phyloP scores from a whole-genome alignment of 441 rosid species.

The Populus hybrid region DNA sequence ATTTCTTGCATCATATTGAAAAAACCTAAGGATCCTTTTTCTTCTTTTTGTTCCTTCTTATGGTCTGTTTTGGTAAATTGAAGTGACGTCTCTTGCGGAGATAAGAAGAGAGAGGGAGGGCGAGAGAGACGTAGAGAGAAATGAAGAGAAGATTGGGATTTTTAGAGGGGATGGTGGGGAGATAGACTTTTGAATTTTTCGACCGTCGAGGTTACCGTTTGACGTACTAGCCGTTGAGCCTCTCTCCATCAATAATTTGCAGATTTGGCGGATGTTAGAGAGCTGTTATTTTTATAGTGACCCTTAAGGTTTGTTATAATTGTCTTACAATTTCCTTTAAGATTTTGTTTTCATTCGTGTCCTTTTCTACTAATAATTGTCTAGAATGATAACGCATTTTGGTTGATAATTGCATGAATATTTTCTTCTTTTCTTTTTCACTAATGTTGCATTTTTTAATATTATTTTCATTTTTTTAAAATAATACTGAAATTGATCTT shows the following conservation, averaged over 20 bases:
- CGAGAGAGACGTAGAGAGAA: neutral
- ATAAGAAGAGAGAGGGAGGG: no score
- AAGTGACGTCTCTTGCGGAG: no score
- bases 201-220: constrained; percentile 63
- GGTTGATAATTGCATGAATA: neutral
- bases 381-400: neutral
- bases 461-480: neutral
- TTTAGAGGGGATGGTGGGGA: constrained; percentile 20
- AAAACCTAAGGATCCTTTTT: no score
- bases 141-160: neutral
- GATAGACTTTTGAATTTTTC: constrained; percentile 27
- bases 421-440: neutral
- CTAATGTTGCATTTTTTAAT: neutral
- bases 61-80: no score
- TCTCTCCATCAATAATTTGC: constrained; percentile 14
- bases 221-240: constrained; percentile 49
- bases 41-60: no score
- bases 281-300: neutral
- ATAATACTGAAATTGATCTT: no score
- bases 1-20: no score
- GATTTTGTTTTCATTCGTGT: neutral
- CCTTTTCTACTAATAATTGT: neutral
- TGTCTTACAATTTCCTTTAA: neutral
- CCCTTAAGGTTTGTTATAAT: constrained; percentile 1
- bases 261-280: constrained; percentile 1